Evolutionary conservation across 139 green algal species (phyloP).

Genomic region (Chlamydomonas asymmetrica): DNA sequence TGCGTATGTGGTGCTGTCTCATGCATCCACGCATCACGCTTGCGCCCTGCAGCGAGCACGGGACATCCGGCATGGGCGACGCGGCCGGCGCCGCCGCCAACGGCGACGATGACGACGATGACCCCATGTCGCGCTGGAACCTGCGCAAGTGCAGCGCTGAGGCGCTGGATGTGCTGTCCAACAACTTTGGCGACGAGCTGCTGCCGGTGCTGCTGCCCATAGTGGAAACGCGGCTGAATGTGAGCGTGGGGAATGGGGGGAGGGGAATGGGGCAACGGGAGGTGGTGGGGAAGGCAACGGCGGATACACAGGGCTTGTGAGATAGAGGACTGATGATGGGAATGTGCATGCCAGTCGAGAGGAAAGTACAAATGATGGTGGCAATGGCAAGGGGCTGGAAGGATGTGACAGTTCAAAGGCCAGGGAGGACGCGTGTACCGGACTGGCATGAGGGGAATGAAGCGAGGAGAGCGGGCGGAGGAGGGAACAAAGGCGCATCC

Average conservation of each 20-base stretch:
- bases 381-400: too few species aligned
- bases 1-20: too few species aligned
- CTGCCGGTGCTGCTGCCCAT: slow-evolving; percentile 91
- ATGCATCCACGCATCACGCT: too few species aligned
- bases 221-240: slow-evolving; percentile 75
- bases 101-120: slow-evolving; percentile 39
- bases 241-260: slow-evolving; percentile 5
- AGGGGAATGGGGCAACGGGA: slow-evolving; percentile 6
- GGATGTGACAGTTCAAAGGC: too few species aligned
- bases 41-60: slow-evolving; percentile 32
- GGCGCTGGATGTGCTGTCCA: slow-evolving; percentile 87
- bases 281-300: not conserved
- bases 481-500: too few species aligned
- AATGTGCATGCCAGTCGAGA: not conserved
- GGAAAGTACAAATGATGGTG: not conserved
- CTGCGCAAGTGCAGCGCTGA: slow-evolving; percentile 87
- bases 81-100: slow-evolving; percentile 35
- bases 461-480: too few species aligned
- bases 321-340: not conserved
- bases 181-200: slow-evolving; percentile 81
- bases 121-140: slow-evolving; percentile 75
- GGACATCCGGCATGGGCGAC: slow-evolving; percentile 50
- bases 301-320: too few species aligned
- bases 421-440: too few species aligned
- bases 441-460: too few species aligned